These are phyloP conservation scores for Danielia oregonensis DNA, from an alignment of 805 yeast species.

Conservation along the genomic window DNA sequence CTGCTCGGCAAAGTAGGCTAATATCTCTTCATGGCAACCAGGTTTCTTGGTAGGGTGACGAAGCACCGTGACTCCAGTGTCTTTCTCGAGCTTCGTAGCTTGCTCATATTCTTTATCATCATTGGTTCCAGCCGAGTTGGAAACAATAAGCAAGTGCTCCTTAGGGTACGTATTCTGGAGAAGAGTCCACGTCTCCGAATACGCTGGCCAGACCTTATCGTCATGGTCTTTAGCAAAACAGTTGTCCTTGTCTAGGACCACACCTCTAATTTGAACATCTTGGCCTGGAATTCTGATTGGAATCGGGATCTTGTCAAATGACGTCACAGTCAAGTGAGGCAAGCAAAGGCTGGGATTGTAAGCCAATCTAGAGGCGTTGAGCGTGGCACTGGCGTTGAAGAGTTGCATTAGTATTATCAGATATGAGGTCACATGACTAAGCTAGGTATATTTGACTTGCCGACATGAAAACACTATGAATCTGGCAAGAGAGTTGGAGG, in stretches of 20 bases:
- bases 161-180: constrained; percentile 57
- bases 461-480: too few relatives aligned
- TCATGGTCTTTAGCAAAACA: constrained; percentile 86
- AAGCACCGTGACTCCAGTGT: constrained; percentile 66
- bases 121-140: constrained; percentile 89
- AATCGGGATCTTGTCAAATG: constrained; percentile 57
- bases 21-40: constrained; percentile 69
- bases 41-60: constrained; percentile 78
- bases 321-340: constrained; percentile 56
- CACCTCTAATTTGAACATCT: constrained; percentile 52
- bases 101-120: constrained; percentile 61
- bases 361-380: constrained; percentile 59
- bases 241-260: constrained; percentile 91
- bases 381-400: constrained; percentile 73
- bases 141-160: constrained; percentile 67
- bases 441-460: too few relatives aligned
- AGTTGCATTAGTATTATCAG: too few relatives aligned
- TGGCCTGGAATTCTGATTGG: constrained; percentile 42
- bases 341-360: constrained; percentile 63
- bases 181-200: constrained; percentile 51
- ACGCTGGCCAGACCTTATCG: constrained; percentile 75
- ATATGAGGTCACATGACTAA: not conserved
- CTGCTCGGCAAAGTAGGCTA: constrained; percentile 52
- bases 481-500: too few relatives aligned
- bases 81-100: constrained; percentile 58